Evolutionary conservation across 2,329 filamentous ascomycete genomes (phyloP), one percentile per base, ranked within the genome.

Genomic region (Immersiporthe knoxdaviesiana): DNA sequence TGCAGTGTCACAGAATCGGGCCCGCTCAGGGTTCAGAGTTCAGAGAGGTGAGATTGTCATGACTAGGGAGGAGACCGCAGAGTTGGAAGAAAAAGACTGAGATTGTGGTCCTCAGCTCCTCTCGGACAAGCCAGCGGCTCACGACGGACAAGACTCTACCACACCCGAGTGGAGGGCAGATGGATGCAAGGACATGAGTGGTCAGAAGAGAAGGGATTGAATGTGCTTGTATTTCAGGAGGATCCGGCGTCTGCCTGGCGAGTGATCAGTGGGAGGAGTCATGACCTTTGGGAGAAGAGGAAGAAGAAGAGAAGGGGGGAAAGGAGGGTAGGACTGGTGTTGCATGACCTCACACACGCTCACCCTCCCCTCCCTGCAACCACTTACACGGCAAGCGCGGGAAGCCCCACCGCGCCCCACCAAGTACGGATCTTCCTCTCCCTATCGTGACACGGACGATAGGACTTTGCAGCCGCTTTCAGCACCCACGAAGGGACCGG

Each of bases 321-420:
- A 10, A 27, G 59, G 59, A n/a, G 35, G 59, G 35, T 21, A 44
- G 59, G 39, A 7, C 52, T 30, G 52, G 52, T 18, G 61, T 47
- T 63, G 61, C 61, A 63, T 63, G 61, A 63, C 61, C 61, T 63
- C 61, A 63, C 61, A 63, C 61, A 62, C 21, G 18, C n/a, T n/a
- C n/a, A n/a, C 18, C n/a, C 30, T 62, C 14, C 59, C 59, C 59
- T 32, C 61, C 61, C 61, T 50, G 39, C 61, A 63, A 63, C 61
- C 61, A 63, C 61, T 63, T 63, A 63, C 39, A 63, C 61, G 27
- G 61, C 61, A 63, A 32, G 4, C 27, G 61, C 61, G 61, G 61
- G 61, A 47, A 47, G 61, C 41, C 39, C 61, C 61, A 63, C 61
- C 10, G 41, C 21, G n/a, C 21, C 35, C 59, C 39, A 62, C 59